Base-by-base conservation (phyloP, 2,329 filamentous ascomycete genomes). In the Penicillium sp. region DNA sequence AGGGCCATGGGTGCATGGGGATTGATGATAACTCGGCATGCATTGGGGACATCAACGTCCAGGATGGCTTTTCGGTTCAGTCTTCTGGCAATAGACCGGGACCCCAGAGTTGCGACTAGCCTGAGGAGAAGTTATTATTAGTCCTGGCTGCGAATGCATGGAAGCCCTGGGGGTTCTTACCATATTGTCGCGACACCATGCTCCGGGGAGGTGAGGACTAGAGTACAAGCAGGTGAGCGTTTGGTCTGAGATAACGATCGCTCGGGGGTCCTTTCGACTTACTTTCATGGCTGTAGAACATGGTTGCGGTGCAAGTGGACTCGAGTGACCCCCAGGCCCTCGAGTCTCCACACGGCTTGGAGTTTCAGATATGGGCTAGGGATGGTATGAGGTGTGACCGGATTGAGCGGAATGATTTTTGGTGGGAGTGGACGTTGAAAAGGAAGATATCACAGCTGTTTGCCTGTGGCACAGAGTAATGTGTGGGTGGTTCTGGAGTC, bases 271-370 rank as follows among this genome's bases (percentile, higher is more conserved):
- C 2, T 23, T 29, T 25, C 5, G 19, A 76, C 87, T 71, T 79
- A 94, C 93, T 91, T 76, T 97, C 92, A 77, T 96, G 91, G 68
- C 90, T 95, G 78, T 96, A 97, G 73, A 97, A 97, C 92, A 97
- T 97, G 57, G 58, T 64, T 59, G 31, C 15, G 36, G 23, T 10
- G 39, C 13, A 31, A 19, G 7, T 41, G 36, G n/a, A 34, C 27
- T 48, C 27, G 23, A 43, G 21, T 23, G 41, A 43, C 13, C 19
- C 10, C 5, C n/a, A 16, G 34, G 43, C 21, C 16, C 41, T 45
- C 41, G 36, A 47, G 29, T 41, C 19, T 41, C 4, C 1, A 19
- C 31, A 2, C n/a, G 16, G n/a, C 4, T 31, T 45, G 9, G 19
- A 36, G 8, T 25, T 11, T 45, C 16, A 31, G 13, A n/a, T 33